Percentiles rank a stretch among this genome's conserved stretches.
These are phyloP conservation scores for Margaritispora aquatica DNA, from an alignment of 495 filamentous ascomycete genomes.

Conservation along the genomic window DNA sequence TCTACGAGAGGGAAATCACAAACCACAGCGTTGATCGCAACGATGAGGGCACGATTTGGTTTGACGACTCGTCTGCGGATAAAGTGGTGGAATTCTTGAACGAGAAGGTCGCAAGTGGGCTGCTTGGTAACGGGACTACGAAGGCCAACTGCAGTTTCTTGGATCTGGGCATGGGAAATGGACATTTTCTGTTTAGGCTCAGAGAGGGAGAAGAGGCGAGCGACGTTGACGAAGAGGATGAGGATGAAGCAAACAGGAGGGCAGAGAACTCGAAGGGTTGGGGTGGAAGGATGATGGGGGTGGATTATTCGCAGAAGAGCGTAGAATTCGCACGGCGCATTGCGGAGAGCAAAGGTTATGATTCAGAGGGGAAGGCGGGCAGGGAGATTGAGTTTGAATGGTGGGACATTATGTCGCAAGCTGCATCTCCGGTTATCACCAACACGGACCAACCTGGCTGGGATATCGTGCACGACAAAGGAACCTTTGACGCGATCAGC, in stretches of 20 bases:
- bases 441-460: conserved; percentile 45
- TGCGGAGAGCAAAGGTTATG: conserved; percentile 28
- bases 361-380: background rate
- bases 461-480: conserved; percentile 91
- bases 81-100: conserved; percentile 52
- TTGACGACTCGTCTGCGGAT: conserved; percentile 62
- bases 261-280: conserved; percentile 31
- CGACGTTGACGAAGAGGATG: conserved; percentile 18
- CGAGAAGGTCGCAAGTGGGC: conserved; percentile 12
- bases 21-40: conserved; percentile 55
- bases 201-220: conserved; percentile 42
- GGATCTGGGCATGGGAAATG: conserved; percentile 85
- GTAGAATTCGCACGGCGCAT: conserved; percentile 60
- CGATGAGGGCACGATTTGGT: conserved; percentile 70
- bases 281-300: conserved; percentile 63
- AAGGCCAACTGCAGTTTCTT: conserved; percentile 40
- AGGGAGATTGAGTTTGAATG: conserved; percentile 54
- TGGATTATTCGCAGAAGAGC: conserved; percentile 76
- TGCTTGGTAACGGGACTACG: background rate
- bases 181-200: conserved; percentile 75
- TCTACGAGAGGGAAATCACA: conserved; percentile 53
- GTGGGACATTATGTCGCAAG: conserved; percentile 67
- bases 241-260: conserved; percentile 5
- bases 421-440: conserved; percentile 29
- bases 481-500: conserved; percentile 91